Percentiles rank a stretch among this genome's conserved stretches.
phyloP scores from a whole-genome alignment of 139 green algal genomes.

The Limnomonas spitsbergensis region DNA sequence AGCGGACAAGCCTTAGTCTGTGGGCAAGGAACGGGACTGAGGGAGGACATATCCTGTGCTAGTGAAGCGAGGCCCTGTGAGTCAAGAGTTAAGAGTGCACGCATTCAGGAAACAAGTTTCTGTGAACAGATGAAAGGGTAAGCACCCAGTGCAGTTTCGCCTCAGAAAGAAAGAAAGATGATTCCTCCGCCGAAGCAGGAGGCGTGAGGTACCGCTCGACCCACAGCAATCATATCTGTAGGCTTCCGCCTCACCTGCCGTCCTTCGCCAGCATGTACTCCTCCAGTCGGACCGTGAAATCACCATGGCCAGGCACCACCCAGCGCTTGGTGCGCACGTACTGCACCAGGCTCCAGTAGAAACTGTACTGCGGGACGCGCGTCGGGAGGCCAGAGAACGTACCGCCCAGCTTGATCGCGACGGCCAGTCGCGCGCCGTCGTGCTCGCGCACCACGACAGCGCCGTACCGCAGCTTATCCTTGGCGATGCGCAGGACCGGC shows the following conservation, averaged over 20 bases:
- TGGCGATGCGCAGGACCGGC: slow-evolving; percentile 36
- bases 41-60: too few species aligned
- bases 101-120: too few species aligned
- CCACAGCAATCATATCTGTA: too few species aligned
- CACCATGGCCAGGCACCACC: slow-evolving; percentile 14
- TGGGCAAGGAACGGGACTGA: too few species aligned
- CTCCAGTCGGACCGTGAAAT: slow-evolving; percentile 45
- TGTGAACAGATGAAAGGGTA: too few species aligned
- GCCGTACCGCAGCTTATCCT: background rate
- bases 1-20: too few species aligned
- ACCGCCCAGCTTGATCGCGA: slow-evolving; percentile 36
- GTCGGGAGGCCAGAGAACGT: slow-evolving; percentile 41
- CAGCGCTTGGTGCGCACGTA: background rate
- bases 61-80: too few species aligned
- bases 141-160: too few species aligned
- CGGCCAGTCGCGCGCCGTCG: slow-evolving; percentile 20
- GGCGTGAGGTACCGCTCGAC: too few species aligned
- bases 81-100: too few species aligned
- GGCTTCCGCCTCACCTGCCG: background rate
- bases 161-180: too few species aligned
- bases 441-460: slow-evolving; percentile 13
- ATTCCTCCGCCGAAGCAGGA: too few species aligned
- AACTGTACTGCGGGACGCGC: slow-evolving; percentile 46
- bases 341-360: slow-evolving; percentile 34
- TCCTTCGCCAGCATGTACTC: slow-evolving; percentile 48